A percentile compares a stretch with the other conserved stretches of the same genome.
These are phyloP conservation scores for Polyporus tsugae DNA, from an alignment of 1,284 basidiomycete species.

Conservation along the genomic window DNA sequence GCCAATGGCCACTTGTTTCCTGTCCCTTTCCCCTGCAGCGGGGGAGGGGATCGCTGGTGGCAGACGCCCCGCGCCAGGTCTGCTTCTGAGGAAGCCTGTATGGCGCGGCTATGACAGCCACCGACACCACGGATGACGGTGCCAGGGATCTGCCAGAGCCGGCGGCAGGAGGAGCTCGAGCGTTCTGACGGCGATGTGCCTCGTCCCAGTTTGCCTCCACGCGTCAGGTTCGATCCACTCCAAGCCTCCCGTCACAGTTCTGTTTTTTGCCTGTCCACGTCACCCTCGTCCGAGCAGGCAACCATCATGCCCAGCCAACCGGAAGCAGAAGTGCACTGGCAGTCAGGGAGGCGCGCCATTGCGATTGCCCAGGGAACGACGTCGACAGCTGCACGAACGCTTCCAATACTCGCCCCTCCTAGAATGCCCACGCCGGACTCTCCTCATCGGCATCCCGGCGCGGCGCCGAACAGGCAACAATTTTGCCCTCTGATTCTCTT, in stretches of 20 bases:
- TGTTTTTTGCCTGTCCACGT: background rate
- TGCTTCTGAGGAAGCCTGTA: constrained; percentile 1
- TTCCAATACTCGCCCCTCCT: background rate
- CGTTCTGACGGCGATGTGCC: background rate
- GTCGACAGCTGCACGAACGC: background rate
- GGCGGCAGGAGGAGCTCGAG: background rate
- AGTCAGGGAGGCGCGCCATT: background rate
- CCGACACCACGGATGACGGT: background rate
- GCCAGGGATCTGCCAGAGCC: constrained; percentile 5
- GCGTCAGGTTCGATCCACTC: background rate
- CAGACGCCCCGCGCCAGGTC: background rate
- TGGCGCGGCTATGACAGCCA: background rate
- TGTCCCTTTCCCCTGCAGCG: background rate
- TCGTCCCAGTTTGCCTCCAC: background rate
- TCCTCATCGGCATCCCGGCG: background rate
- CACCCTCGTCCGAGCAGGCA: constrained; percentile 1
- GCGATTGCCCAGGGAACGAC: constrained; percentile 5
- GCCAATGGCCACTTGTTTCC: background rate
- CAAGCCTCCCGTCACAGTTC: background rate
- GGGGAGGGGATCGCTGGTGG: background rate
- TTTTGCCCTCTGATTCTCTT: background rate
- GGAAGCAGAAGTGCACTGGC: background rate
- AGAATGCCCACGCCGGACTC: background rate
- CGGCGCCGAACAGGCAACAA: background rate
- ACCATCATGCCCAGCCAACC: background rate